A percentile compares a stretch with the other conserved stretches of the same genome.
phyloP scores from a whole-genome alignment of 1,284 basidiomycete genomes.

The Vanrija sp. region DNA sequence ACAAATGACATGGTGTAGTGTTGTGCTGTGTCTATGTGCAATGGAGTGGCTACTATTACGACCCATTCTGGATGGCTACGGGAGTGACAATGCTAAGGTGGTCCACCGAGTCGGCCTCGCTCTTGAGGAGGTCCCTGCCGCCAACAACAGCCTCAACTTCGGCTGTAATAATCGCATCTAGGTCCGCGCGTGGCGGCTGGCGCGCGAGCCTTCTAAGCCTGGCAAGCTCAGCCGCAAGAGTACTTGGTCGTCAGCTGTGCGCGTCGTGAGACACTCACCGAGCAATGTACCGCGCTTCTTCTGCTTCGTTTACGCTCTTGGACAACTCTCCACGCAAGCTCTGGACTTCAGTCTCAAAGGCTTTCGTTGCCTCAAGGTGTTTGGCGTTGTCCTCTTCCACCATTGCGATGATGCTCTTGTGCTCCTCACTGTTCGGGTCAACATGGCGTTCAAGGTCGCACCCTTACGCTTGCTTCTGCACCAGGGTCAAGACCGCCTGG shows the following conservation, averaged over 20 bases:
- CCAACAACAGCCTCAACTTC: too few species aligned
- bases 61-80: too few species aligned
- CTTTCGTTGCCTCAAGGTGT: slow-evolving; percentile 12
- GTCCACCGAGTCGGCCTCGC: too few species aligned
- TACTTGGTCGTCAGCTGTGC: not conserved
- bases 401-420: slow-evolving; percentile 21
- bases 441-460: not conserved
- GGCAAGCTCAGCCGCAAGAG: too few species aligned
- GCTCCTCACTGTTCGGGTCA: slow-evolving; percentile 24
- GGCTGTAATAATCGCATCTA: not conserved
- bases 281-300: not conserved
- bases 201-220: too few species aligned
- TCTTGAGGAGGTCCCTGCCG: too few species aligned
- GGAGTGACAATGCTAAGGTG: too few species aligned
- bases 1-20: not conserved
- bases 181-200: not conserved
- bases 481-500: slow-evolving; percentile 26
- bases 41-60: too few species aligned
- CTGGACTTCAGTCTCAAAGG: slow-evolving; percentile 23
- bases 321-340: slow-evolving; percentile 6
- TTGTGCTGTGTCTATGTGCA: not conserved
- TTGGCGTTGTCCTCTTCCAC: slow-evolving; percentile 24
- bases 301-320: too few species aligned
- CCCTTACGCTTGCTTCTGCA: slow-evolving; percentile 37
- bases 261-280: not conserved